Evolutionary conservation across 352 stramenopile genomes (phyloP), one percentile per base, ranked within the genome.

Genomic region (Pythium vanterpoolii): DNA sequence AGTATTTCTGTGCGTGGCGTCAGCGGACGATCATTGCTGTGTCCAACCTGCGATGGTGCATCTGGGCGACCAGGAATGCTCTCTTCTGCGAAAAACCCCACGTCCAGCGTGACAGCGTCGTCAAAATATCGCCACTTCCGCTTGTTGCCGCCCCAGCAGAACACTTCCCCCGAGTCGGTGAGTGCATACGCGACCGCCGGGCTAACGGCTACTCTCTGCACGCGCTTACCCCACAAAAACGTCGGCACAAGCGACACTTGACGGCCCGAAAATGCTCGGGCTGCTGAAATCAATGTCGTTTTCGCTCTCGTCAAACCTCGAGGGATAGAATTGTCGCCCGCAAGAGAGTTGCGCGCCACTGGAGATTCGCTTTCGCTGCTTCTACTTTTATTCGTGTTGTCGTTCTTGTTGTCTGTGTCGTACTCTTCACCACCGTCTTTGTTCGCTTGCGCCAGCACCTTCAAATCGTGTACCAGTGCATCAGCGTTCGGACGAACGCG

Each of bases 131-230:
- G 60, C 83, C 83, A 93, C 42, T 71, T 62, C 5, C 77, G 77
- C 30, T 79, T 78, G 55, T 82, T 89, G 4, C 82, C 84, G 24
- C 84, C 84, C 84, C 84, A 93, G 51, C 78, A 90, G 52, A 88
- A 92, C 0, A 87, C 57, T 69, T 92, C 76, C 3, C 82, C 82
- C 1, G 77, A 54, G 48, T 90, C 82, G 10, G 84, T 89, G 19
- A 93, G 68, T 5, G 79, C 84, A 39, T 86, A 90, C 0, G 71
- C 71, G 6, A 92, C 69, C 21, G 71, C 62, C 14, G 68, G 38
- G 1, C 84, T 82, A 26, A 76, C 79, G 0, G 74, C 64, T 8
- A 93, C 73, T 50, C 77, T 70, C 10, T 59, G 71, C 4, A 93
- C 64, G 3, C 84, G 76, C 27, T 86, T 87, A 8, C 71, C 84